Base-by-base conservation (phyloP, 2,329 filamentous ascomycete genomes). In the Metarhizium robertsii region DNA sequence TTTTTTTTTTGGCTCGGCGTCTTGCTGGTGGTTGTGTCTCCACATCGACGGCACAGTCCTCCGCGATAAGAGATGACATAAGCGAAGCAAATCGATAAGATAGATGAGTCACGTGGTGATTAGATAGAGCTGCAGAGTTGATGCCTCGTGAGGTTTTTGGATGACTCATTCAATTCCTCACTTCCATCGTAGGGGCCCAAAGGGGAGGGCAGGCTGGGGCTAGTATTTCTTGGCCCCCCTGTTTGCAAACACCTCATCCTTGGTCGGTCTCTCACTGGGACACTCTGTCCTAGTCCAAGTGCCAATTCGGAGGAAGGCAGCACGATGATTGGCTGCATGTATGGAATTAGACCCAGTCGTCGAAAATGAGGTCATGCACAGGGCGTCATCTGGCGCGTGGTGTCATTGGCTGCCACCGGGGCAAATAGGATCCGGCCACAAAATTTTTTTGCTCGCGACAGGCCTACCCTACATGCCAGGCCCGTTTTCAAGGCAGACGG, bases 1-100 rank as follows among this genome's bases (percentile, higher is more conserved):
- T 69, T 63, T 69, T n/a, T 68, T 67, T 66, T 48, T 34, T 34
- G 25, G 13, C 6, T 11, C 54, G 52, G 58, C 60, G 50, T 53
- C 55, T 54, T 55, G 56, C 59, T 58, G 51, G 50, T 54, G 25
- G 18, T 38, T 43, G 42, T 20, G 50, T 53, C 58, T 51, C 60
- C 60, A 57, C 60, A 48, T 4, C 36, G 40, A 48, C 38, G 50
- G 49, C 18, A 51, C n/a, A n/a, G 18, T 42, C 13, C 32, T 30
- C 25, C 8, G 50, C 50, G 54, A 55, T 50, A 51, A 51, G 47
- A 25, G 50, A 45, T 50, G 10, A 49, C 14, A 42, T 43, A 50
- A 46, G 25, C 25, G 3, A 25, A 4, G 11, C 11, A 5, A 11
- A 4, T 29, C 14, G 47, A 56, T 53, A 51, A 48, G 45, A 50